Base-by-base conservation (phyloP, 164 flowering plant genomes). In the Nymphaea colorata region DNA sequence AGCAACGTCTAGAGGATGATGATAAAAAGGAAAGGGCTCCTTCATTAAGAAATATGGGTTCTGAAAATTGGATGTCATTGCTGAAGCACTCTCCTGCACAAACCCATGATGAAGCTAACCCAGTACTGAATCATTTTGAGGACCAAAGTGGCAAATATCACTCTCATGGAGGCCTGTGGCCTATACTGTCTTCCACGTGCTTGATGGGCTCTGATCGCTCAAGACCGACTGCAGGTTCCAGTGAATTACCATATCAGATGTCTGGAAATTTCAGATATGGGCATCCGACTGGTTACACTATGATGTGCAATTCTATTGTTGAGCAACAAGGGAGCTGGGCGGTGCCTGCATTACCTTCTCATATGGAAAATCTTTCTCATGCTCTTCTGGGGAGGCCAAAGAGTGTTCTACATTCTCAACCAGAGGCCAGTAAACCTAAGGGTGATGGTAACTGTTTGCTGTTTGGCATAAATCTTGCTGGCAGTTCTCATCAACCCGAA, bases 401-500 rank as follows among this genome's bases (percentile, higher is more conserved):
- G 70, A 64, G 87, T 80, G 57, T 10, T 51, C 57, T 7, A 51
- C 14, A 15, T 51, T 15, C 61, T 17, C 80, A 77, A 64, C 69
- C 43, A 0, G 87, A 84, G 62, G 62, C 77, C 59, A 66, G 67
- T 12, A 86, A 81, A 64, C 72, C 87, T 15, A 82, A 77, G 67
- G 70, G 68, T 4, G 88, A 86, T 74, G 89, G 87, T 5, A 82
- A 79, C 69, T 89, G 82, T 77, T 89, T 77, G 78, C 84, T 91
- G 44, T 91, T 91, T 74, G 97, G 97, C 15, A 83, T 89, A 43
- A 77, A 88, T 15, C 85, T 91, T 11, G 43, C 75, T 16, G 73
- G 79, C 69, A 81, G 70, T 41, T 69, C 81, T 61, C 78, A 69
- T 17, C 70, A 79, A 64, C 73, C 67, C 10, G 25, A 71, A 62